Percentiles rank a stretch among this genome's conserved stretches.
These are phyloP conservation scores for Entrophospora sp. DNA, from an alignment of 192 early-diverging fungal species.

Conservation along the genomic window DNA sequence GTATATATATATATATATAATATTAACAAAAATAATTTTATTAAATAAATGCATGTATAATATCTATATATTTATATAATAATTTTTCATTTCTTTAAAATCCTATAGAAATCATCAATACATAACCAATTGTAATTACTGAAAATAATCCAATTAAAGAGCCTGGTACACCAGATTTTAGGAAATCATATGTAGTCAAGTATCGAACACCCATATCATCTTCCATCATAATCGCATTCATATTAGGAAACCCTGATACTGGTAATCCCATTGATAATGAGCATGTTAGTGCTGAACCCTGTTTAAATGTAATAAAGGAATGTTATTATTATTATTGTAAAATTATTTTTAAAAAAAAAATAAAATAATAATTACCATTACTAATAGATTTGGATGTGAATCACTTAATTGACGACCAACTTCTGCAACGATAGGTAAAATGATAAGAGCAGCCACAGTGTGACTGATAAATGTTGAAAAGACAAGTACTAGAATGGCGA, in stretches of 20 bases:
- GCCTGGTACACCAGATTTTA: constrained; percentile 68
- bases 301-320: no score
- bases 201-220: constrained; percentile 79
- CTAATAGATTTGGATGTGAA: constrained; percentile 61
- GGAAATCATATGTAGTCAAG: constrained; percentile 73
- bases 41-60: no score
- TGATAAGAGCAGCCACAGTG: constrained; percentile 89
- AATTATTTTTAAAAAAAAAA: no score
- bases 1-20: no score
- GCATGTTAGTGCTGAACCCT: constrained; percentile 71
- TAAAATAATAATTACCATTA: no score
- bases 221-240: constrained; percentile 91
- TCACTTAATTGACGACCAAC: constrained; percentile 48
- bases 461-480: constrained; percentile 90
- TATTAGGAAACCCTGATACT: constrained; percentile 92
- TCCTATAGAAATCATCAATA: constrained; percentile 53
- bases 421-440: constrained; percentile 84
- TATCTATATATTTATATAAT: no score
- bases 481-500: constrained; percentile 70
- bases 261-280: constrained; percentile 86
- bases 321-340: no score
- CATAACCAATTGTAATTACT: constrained; percentile 71
- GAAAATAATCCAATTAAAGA: constrained; percentile 62
- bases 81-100: no score
- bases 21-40: no score